A percentile compares a stretch with the other conserved stretches of the same genome.
Conservation (phyloP, 208 protist species). For the Crithidia thermophila region DNA sequence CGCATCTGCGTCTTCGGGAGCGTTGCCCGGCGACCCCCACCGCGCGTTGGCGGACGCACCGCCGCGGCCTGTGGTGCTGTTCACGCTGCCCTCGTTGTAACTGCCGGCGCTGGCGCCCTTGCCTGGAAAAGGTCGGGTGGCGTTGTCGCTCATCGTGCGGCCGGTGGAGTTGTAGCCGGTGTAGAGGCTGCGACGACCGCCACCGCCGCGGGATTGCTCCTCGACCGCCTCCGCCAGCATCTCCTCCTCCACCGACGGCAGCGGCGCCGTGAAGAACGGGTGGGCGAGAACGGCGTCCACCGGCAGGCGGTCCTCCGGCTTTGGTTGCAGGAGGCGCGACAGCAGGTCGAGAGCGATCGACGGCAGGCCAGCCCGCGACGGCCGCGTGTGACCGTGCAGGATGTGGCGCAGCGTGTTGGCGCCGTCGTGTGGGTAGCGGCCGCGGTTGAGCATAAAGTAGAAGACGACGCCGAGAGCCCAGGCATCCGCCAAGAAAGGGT, state of each 20-base stretch:
- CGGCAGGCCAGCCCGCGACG: constrained; percentile 44
- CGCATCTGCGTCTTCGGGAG: background rate
- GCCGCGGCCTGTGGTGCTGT: background rate
- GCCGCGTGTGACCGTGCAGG: constrained; percentile 62
- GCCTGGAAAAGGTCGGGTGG: background rate
- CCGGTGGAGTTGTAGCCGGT: background rate
- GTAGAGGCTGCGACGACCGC: background rate
- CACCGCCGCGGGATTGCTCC: background rate
- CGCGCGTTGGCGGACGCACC: background rate
- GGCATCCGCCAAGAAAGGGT: constrained; percentile 78
- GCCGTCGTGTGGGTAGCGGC: constrained; percentile 86
- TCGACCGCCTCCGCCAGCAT: constrained; percentile 8
- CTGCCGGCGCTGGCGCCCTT: background rate
- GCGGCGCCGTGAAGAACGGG: constrained; percentile 50
- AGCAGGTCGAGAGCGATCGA: constrained; percentile 61
- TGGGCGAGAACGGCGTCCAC: constrained; percentile 69
- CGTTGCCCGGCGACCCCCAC: background rate
- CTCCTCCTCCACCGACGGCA: constrained; percentile 29
- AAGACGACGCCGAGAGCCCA: constrained; percentile 86
- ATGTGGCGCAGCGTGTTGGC: constrained; percentile 90
- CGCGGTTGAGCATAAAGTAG: constrained; percentile 89
- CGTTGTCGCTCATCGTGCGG: background rate
- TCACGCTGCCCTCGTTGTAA: constrained; percentile 4
- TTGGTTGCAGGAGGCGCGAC: constrained; percentile 51
- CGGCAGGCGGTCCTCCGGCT: constrained; percentile 59